Conservation (phyloP, 805 yeast species). For the Ogataea trehalophila region DNA sequence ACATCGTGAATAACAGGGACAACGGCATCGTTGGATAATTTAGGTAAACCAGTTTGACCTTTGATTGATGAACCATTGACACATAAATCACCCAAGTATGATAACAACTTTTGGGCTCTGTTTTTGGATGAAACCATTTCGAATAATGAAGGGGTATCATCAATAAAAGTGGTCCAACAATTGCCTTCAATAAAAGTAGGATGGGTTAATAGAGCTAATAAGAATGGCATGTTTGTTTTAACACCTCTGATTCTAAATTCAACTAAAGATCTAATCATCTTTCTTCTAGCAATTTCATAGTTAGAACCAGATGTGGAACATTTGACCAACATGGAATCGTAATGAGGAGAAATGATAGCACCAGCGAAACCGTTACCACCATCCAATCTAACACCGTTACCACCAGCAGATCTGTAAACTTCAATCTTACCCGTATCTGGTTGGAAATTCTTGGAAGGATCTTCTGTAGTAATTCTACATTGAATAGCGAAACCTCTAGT, state of each 20-base stretch:
- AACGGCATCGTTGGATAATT: constrained; percentile 67
- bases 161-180: constrained; percentile 98
- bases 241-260: constrained; percentile 99
- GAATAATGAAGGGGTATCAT: constrained; percentile 94
- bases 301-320: constrained; percentile 97
- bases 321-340: constrained; percentile 97
- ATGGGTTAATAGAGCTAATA: constrained; percentile 85
- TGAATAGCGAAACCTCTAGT: constrained; percentile 98
- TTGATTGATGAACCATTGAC: constrained; percentile 95
- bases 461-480: constrained; percentile 98
- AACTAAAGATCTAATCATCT: constrained; percentile 93
- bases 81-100: constrained; percentile 87
- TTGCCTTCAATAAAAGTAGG: constrained; percentile 79
- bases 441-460: constrained; percentile 92
- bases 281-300: constrained; percentile 93
- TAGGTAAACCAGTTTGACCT: constrained; percentile 94
- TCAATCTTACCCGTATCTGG: constrained; percentile 98
- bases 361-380: constrained; percentile 99
- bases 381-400: constrained; percentile 97
- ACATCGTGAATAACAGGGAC: constrained; percentile 69
- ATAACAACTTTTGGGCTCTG: constrained; percentile 91
- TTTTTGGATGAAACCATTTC: constrained; percentile 92
- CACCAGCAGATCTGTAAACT: constrained; percentile 97
- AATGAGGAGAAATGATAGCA: constrained; percentile 92
- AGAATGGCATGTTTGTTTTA: constrained; percentile 95